Conservation (phyloP, 2,329 filamentous ascomycete genomes). For the Albifimbria verrucaria region DNA sequence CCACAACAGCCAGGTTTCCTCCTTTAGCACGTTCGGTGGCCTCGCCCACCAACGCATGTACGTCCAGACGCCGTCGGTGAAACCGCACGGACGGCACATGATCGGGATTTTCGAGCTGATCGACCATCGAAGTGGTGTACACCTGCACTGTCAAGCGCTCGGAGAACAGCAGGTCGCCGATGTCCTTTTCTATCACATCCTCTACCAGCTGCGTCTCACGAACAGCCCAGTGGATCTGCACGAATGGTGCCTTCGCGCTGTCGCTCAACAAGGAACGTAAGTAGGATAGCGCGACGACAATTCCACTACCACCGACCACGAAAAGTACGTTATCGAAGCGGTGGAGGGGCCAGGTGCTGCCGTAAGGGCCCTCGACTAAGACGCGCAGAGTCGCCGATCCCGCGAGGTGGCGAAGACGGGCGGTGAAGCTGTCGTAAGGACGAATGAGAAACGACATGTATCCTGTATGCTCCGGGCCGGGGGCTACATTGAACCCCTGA, state of each 20-base stretch:
- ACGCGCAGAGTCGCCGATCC: conserved; percentile 28
- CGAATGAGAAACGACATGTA: conserved; percentile 41
- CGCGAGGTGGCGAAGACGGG: conserved; percentile 30
- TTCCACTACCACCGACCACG: conserved; percentile 42
- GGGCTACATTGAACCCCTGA: too few relatives aligned
- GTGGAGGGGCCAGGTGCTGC: conserved; percentile 34
- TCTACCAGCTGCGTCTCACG: conserved; percentile 35
- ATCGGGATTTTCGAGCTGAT: conserved; percentile 3
- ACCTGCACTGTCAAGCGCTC: conserved; percentile 31
- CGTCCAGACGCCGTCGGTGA: conserved; percentile 28
- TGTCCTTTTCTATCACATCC: conserved; percentile 29
- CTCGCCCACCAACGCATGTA: conserved; percentile 25
- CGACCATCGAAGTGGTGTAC: conserved; percentile 27
- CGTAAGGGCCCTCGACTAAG: conserved; percentile 44
- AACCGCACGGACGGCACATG: conserved; percentile 15
- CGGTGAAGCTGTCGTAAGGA: conserved; percentile 43
- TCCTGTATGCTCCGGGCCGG: background rate
- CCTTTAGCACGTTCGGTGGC: conserved; percentile 15
- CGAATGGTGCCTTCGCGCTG: conserved; percentile 11
- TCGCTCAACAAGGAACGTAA: conserved; percentile 21
- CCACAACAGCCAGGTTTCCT: conserved; percentile 36
- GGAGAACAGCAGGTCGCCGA: conserved; percentile 23
- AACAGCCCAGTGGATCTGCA: conserved; percentile 41
- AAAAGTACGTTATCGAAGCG: conserved; percentile 38
- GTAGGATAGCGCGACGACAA: conserved; percentile 40